Base-by-base conservation (phyloP, 1,139 yeast species). In the Williopsis jadinii region DNA sequence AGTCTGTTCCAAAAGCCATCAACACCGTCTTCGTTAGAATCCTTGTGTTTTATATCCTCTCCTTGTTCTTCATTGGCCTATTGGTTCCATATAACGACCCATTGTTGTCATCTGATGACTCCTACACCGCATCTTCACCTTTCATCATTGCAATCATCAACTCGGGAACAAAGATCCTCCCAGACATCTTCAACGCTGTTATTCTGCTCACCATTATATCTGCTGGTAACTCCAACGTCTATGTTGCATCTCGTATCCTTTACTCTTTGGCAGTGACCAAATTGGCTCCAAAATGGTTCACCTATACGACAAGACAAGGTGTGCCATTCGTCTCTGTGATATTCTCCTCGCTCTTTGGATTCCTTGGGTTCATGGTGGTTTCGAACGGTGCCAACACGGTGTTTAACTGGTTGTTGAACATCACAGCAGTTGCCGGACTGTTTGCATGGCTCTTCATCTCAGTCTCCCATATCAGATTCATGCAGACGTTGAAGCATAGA, bases 381-480 rank as follows among this genome's bases (percentile, higher is more conserved):
- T 73, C 83, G 30, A 61, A 67, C 37, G 63, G 65, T 40, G 92
- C 95, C 36, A 68, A 69, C 40, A 68, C 73, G 10, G 96, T 87
- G n/a, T 88, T 87, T 68, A 66, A 72, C 56, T 88, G 95, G 88
- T 75, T 88, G 51, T 72, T 84, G 50, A 82, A 82, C 61, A 75
- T 85, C 49, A 72, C 84, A 14, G 81, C 85, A 14, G 76, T 77
- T 36, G 73, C 83, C 10, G 84, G 84, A 45, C 66, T 77, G 52
- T 73, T 77, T 47, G 75, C 84, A 6, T 82, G 88, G 88, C 74
- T 80, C 40, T 76, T 79, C 64, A 81, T 82, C 48, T 69, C 80
- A 30, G 62, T 73, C 39, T 67, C 84, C 11, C 88, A 81, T 60
- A 66, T 82, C 45, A 70, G 85, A 60, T 81, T 80, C 62, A 79